Evolutionary conservation across 2,329 filamentous ascomycete species (phyloP), one percentile per base, ranked within the genome.

Genomic region (Exophiala xenobiotica): DNA sequence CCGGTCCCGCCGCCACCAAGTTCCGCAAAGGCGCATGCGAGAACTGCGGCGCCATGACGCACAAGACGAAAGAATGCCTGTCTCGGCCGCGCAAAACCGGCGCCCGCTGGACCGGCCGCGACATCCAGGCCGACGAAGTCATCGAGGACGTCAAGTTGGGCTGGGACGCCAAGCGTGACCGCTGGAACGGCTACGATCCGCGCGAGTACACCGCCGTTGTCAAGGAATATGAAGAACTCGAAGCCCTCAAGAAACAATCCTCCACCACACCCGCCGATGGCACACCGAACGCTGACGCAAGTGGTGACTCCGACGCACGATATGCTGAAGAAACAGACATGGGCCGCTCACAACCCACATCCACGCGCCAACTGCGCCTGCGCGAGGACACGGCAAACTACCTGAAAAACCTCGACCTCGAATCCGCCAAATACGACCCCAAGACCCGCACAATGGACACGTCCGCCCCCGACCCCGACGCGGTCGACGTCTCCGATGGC

Each of bases 351-450:
- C 90, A 96, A 69, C 87, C 87, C 61, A 96, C 90, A 18, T 88
- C 90, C 5, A 96, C 93, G 1, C 81, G 90, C 52, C 95, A 97
- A 66, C 77, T 99, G 51, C 83, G 93, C 57, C 83, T 99, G 67
- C 82, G 93, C 68, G 93, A 99, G 73, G 93, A 99, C 68, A 99
- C 93, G 0, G 93, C 93, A 18, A 97, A 96, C 65, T 99, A 99
- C 67, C 78, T 99, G 2, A 76, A 96, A 6, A 97, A 97, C 66
- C 81, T 99, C 22, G 93, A 99, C 66, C 78, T 96, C 2, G 93
- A 99, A 64, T 96, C 91, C 1, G 93, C 95, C 1, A 95, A 95
- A 69, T 99, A 99, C 71, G 92, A 99, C 65, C 93, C 93, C 0
- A 99, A 99, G 68, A 96, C 91, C 9, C 81, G 93, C 63, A 86